Evolutionary conservation across 805 yeast genomes (phyloP).

Genomic region (Ascoidea rubescens): DNA sequence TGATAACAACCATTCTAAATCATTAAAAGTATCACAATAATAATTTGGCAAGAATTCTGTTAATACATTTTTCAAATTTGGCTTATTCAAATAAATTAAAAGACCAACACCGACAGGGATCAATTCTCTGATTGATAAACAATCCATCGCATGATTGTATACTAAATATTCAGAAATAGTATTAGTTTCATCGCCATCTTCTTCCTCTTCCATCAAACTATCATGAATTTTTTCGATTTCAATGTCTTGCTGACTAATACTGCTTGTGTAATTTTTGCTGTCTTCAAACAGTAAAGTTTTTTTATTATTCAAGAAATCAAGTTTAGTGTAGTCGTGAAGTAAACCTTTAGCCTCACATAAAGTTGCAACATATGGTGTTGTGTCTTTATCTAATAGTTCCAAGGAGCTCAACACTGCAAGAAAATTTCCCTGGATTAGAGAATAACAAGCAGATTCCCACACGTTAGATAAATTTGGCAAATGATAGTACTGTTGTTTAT

Average conservation of each 20-base stretch:
- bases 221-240: background rate
- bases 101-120: constrained; percentile 64
- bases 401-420: constrained; percentile 43
- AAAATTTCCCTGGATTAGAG: constrained; percentile 35
- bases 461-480: constrained; percentile 19
- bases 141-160: constrained; percentile 39
- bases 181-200: background rate
- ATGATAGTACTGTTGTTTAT: background rate
- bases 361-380: constrained; percentile 49
- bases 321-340: constrained; percentile 23
- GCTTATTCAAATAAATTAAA: constrained; percentile 31
- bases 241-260: background rate
- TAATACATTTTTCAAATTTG: constrained; percentile 29
- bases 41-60: constrained; percentile 46
- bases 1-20: constrained; percentile 65
- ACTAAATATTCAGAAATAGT: constrained; percentile 39
- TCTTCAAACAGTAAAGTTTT: background rate
- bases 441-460: constrained; percentile 44
- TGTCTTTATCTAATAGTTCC: constrained; percentile 45
- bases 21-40: constrained; percentile 54
- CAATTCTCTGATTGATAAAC: constrained; percentile 34
- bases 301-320: constrained; percentile 4
- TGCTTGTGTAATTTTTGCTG: background rate
- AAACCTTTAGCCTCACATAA: constrained; percentile 52
- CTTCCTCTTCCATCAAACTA: background rate